phyloP scores from a whole-genome alignment of 345 rosid species.

The Lenwebbia sp. region DNA sequence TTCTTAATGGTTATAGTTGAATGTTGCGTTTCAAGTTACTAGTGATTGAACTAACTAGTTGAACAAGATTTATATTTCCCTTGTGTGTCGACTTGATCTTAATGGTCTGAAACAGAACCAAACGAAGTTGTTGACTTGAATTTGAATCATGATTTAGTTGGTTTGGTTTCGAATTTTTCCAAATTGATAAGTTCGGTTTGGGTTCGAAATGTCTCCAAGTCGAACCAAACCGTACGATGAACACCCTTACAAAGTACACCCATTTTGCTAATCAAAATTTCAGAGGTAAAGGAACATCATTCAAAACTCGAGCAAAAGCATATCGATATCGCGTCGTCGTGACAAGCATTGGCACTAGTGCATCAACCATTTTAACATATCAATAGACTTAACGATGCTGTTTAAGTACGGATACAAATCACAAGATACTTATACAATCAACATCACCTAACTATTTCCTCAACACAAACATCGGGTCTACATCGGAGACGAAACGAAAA shows the following conservation, averaged over 20 bases:
- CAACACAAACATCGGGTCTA: not conserved
- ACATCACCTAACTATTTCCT: not conserved
- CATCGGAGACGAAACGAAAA: not conserved
- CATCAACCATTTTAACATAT: too few relatives aligned
- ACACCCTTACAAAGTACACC: not conserved
- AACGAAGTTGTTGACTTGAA: accelerated
- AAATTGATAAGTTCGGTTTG: not conserved
- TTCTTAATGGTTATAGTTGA: not conserved
- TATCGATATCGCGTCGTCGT: accelerated
- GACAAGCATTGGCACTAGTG: not conserved
- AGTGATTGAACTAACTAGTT: not conserved
- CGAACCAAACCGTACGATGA: not conserved
- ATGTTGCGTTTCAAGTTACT: not conserved
- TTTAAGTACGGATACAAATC: too few relatives aligned
- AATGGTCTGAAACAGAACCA: not conserved
- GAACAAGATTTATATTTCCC: not conserved
- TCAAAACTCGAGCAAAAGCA: accelerated
- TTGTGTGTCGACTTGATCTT: not conserved
- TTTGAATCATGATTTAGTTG: not conserved
- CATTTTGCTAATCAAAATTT: not conserved
- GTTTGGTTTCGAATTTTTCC: not conserved
- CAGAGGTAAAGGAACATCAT: too few relatives aligned
- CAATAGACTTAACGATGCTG: too few relatives aligned
- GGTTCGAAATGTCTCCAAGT: not conserved
- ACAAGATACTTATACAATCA: not conserved